A percentile compares a stretch with the other conserved stretches of the same genome.
phyloP scores from a whole-genome alignment of 2,329 filamentous ascomycete genomes.

The Orbilia oligospora region DNA sequence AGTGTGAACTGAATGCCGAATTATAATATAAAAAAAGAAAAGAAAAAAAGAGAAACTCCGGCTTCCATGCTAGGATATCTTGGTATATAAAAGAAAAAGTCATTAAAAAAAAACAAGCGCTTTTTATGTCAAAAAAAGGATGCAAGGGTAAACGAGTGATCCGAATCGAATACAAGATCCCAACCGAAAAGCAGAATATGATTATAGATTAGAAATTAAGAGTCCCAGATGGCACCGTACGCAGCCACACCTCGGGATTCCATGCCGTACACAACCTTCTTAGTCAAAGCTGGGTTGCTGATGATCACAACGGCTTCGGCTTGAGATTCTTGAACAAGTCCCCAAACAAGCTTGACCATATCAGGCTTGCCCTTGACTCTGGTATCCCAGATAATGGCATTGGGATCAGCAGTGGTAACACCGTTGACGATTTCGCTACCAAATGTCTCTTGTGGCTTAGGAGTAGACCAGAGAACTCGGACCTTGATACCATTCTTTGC shows the following conservation, averaged over 20 bases:
- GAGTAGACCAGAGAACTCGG: constrained; percentile 66
- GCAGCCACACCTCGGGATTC: constrained; percentile 66
- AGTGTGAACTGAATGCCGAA: constrained; percentile 1
- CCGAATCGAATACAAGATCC: constrained; percentile 18
- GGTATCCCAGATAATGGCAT: constrained; percentile 67
- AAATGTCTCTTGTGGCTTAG: constrained; percentile 66
- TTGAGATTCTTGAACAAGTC: constrained; percentile 64
- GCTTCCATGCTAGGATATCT: constrained; percentile 36
- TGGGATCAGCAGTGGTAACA: constrained; percentile 65
- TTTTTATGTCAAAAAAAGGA: constrained; percentile 6
- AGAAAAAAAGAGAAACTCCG: constrained; percentile 23
- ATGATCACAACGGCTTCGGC: constrained; percentile 67
- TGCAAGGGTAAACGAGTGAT: constrained; percentile 20
- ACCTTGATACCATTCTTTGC: constrained; percentile 63
- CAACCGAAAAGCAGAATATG: constrained; percentile 8
- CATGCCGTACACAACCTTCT: constrained; percentile 67
- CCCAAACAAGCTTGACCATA: constrained; percentile 65
- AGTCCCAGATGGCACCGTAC: constrained; percentile 67
- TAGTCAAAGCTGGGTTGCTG: constrained; percentile 66
- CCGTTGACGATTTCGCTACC: constrained; percentile 65
- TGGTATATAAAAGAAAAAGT: constrained; percentile 7
- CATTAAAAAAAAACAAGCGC: constrained; percentile 4
- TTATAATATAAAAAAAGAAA: neutral
- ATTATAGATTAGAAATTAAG: constrained; percentile 43
- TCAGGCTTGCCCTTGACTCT: constrained; percentile 65